A percentile compares a stretch with the other conserved stretches of the same genome.
Evolutionary conservation across 1,284 basidiomycete genomes (phyloP).

Genomic region (Naganishia sp.): DNA sequence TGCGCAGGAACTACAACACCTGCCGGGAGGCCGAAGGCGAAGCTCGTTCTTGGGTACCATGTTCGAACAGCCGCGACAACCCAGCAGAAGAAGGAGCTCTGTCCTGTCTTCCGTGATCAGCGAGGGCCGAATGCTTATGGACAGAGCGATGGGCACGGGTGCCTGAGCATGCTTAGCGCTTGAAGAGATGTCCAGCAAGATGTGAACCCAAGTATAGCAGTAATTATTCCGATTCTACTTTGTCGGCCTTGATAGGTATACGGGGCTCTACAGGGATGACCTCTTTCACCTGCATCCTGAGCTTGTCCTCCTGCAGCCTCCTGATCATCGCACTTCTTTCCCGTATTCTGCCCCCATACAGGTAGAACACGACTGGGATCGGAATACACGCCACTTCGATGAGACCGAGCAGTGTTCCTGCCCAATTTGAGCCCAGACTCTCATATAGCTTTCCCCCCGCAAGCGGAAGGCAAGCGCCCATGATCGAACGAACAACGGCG

Average conservation of each 20-base stretch:
- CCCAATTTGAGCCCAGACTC: slow-evolving; percentile 48
- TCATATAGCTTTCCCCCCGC: slow-evolving; percentile 49
- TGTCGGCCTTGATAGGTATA: too few species aligned
- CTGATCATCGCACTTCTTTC: slow-evolving; percentile 23
- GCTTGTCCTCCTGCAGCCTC: slow-evolving; percentile 23
- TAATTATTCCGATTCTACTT: too few species aligned
- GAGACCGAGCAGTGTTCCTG: slow-evolving; percentile 60
- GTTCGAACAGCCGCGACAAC: background rate
- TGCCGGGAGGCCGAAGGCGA: slow-evolving; percentile 8
- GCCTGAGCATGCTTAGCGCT: background rate
- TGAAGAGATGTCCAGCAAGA: background rate
- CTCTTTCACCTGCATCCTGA: slow-evolving; percentile 20
- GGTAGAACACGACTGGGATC: slow-evolving; percentile 57
- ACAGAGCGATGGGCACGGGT: slow-evolving; percentile 3
- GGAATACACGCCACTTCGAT: slow-evolving; percentile 63
- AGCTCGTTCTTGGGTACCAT: slow-evolving; percentile 5
- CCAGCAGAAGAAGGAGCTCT: slow-evolving; percentile 10
- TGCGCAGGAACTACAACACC: background rate
- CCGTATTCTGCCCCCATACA: slow-evolving; percentile 42
- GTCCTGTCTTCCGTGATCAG: background rate
- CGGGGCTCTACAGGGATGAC: background rate
- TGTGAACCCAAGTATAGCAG: too few species aligned
- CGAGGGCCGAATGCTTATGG: slow-evolving; percentile 6
- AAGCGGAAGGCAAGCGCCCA: slow-evolving; percentile 64
- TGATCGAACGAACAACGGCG: slow-evolving; percentile 34